These are phyloP conservation scores for Asterophora lycoperdoides DNA, from an alignment of 768 basidiomycete genomes.

Conservation along the genomic window DNA sequence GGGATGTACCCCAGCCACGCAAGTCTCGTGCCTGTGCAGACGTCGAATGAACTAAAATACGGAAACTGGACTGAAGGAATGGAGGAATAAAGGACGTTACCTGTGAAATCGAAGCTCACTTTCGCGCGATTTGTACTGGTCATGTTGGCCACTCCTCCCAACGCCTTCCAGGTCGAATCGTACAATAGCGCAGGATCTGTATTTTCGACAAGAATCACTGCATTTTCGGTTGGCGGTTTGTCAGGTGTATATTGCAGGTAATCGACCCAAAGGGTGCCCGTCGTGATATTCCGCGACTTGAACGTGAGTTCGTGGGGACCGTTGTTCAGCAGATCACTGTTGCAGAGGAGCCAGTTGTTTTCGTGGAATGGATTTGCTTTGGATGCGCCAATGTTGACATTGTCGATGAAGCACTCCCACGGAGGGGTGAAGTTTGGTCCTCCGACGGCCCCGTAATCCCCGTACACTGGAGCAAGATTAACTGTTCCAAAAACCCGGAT, in stretches of 20 bases:
- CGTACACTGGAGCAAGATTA: constrained; percentile 6
- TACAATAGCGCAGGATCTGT: not conserved
- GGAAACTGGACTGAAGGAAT: too few relatives aligned
- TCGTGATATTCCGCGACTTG: not conserved
- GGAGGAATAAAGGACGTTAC: not conserved
- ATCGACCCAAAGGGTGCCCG: constrained; percentile 4
- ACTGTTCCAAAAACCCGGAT: constrained; percentile 19
- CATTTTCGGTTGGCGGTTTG: not conserved
- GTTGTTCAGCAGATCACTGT: not conserved
- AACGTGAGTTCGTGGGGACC: constrained; percentile 6
- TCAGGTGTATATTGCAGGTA: constrained; percentile 1
- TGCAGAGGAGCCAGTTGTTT: constrained; percentile 8
- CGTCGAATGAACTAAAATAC: not conserved
- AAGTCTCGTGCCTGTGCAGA: not conserved
- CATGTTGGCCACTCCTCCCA: not conserved
- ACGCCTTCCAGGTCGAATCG: not conserved
- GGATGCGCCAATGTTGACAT: constrained; percentile 4
- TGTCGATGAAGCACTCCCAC: constrained; percentile 26
- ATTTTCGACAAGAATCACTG: not conserved
- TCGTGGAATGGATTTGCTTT: not conserved
- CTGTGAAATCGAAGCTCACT: constrained; percentile 2
- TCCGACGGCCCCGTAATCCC: not conserved
- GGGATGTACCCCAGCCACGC: constrained; percentile 11
- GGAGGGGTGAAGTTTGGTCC: constrained; percentile 13
- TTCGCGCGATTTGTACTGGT: constrained; percentile 1